Conservation (phyloP, 345 rosid species). For the Pistacia vera region DNA sequence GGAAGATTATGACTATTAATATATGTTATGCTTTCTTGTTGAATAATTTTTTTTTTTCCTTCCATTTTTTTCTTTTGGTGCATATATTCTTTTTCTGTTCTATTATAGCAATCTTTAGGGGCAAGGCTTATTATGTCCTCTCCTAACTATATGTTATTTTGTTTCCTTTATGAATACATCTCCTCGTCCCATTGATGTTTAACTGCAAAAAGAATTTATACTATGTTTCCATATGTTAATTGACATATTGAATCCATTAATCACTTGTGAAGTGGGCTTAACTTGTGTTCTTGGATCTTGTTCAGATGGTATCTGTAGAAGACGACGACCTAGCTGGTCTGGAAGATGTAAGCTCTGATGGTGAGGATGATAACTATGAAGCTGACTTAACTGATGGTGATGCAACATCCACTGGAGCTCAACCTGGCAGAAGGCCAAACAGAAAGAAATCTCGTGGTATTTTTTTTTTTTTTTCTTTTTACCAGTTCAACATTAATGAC, state of each 20-base stretch:
- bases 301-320: slow-evolving; percentile 94
- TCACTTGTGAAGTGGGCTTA: background rate
- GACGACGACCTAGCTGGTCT: slow-evolving; percentile 99
- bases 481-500: background rate
- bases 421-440: slow-evolving; percentile 69
- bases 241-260: background rate
- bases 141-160: too few species aligned
- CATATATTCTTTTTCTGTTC: too few species aligned
- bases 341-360: slow-evolving; percentile 97
- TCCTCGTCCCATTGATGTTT: too few species aligned
- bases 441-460: slow-evolving; percentile 82
- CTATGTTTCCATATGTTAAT: background rate
- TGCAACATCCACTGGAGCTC: slow-evolving; percentile 69
- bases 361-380: slow-evolving; percentile 96
- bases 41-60: background rate
- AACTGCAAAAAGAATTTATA: background rate
- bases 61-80: background rate
- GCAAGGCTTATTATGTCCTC: too few species aligned
- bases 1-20: background rate
- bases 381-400: slow-evolving; percentile 90
- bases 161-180: too few species aligned
- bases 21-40: slow-evolving; percentile 5
- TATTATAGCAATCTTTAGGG: too few species aligned
- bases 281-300: slow-evolving; percentile 22
- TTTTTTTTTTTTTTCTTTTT: slow-evolving; percentile 7